These are phyloP conservation scores for Fusarium longipes DNA, from an alignment of 2,329 filamentous ascomycete genomes.

Conservation along the genomic window DNA sequence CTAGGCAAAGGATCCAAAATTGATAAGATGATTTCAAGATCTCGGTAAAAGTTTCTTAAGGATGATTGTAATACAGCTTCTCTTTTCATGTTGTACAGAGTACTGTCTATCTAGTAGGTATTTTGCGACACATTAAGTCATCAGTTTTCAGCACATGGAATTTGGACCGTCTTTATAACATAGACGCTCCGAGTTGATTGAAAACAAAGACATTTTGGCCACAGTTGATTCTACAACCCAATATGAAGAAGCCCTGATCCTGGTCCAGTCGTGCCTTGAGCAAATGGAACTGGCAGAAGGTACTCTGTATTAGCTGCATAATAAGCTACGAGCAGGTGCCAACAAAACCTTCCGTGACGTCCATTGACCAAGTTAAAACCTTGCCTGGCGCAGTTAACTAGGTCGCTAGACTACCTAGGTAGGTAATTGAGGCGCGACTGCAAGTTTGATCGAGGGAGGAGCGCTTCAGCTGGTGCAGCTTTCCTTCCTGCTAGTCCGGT, in stretches of 20 bases:
- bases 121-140: not conserved
- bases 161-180: not conserved
- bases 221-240: not conserved
- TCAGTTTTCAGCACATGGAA: not conserved
- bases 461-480: constrained; percentile 4
- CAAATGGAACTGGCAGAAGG: constrained; percentile 6
- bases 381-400: constrained; percentile 22
- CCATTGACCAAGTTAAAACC: constrained; percentile 16
- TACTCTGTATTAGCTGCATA: constrained; percentile 9
- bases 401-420: constrained; percentile 21
- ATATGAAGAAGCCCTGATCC: constrained; percentile 6
- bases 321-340: too few species aligned
- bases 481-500: not conserved
- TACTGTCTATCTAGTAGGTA: not conserved
- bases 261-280: not conserved
- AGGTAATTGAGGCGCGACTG: constrained; percentile 16
- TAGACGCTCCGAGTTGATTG: not conserved
- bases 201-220: constrained; percentile 2
- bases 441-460: constrained; percentile 23
- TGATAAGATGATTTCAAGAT: constrained; percentile 7
- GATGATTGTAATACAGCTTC: not conserved
- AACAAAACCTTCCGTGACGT: constrained; percentile 6
- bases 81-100: constrained; percentile 4
- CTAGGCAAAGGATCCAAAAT: constrained; percentile 9
- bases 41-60: constrained; percentile 1